Evolutionary conservation across 192 early-diverging fungal species (phyloP), one percentile per base, ranked within the genome.

Genomic region (Mortierella hygrophila): DNA sequence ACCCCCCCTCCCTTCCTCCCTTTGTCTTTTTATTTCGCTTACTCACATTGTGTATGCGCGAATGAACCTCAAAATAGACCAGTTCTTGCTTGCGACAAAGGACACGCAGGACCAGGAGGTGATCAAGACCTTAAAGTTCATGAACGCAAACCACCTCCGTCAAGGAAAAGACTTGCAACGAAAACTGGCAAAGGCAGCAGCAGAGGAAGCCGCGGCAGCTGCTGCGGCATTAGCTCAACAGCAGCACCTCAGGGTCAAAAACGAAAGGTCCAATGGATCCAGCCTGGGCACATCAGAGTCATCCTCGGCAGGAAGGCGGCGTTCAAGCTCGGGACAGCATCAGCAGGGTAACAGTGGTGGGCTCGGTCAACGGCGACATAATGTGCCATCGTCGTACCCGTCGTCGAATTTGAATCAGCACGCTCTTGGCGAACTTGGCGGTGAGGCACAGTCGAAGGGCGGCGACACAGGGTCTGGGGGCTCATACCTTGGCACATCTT

Each of bases 81-180:
- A 86, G 52, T 86, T 81, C 35, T n/a, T 86, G 54, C 29, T 86
- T 13, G 84, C 84, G n/a, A 80, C 79, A 9, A 71, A 71, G 37
- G 84, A 86, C 41, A 81, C 84, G 0, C 82, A 78, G 11, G 80
- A 78, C 32, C 75, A 74, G 70, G 79, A 95, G 83, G 94, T 94
- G 10, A 82, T 90, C 8, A 92, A 89, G 72, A 94, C 94, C 1
- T 88, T 97, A 3, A 92, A 91, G 49, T 74, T 97, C 16, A 90
- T 96, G 73, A 92, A 92, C 16, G 88, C 91, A 1, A 94, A 91
- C 68, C 96, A 97, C 87, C 92, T 90, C 18, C 83, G 94, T 18
- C 89, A 93, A 76, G 94, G 90, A 26, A 93, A 93, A 80, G 93
- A 94, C 32, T 76, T 96, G 2, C 90, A 93, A 73, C 86, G 95